phyloP scores from a whole-genome alignment of 2,329 filamentous ascomycete species.

The Cercospora sp. region DNA sequence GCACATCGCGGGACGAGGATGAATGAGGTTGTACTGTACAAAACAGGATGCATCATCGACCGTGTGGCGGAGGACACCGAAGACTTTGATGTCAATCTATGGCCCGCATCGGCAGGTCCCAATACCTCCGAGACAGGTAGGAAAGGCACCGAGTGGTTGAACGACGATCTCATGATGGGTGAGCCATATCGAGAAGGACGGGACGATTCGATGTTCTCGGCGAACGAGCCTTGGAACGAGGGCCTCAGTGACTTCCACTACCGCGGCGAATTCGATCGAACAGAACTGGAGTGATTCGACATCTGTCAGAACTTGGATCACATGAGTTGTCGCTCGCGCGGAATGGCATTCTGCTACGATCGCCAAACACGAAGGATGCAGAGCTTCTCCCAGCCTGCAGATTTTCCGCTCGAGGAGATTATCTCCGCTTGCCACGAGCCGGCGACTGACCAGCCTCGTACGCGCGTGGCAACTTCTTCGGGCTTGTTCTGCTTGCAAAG shows the following conservation, averaged over 20 bases:
- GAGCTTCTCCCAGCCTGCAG: constrained; percentile 92
- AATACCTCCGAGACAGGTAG: constrained; percentile 4
- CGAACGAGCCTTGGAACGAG: constrained; percentile 39
- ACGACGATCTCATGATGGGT: constrained; percentile 29
- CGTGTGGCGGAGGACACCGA: constrained; percentile 43
- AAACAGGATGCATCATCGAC: constrained; percentile 48
- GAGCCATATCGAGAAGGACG: constrained; percentile 21
- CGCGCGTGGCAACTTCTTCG: constrained; percentile 65
- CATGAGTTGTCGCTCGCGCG: not conserved
- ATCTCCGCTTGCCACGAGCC: constrained; percentile 69
- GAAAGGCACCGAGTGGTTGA: constrained; percentile 25
- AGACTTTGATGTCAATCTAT: constrained; percentile 53
- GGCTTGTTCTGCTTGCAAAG: constrained; percentile 91
- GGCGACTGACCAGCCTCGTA: constrained; percentile 57
- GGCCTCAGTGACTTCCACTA: constrained; percentile 39
- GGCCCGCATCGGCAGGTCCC: constrained; percentile 31
- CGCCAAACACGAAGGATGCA: constrained; percentile 86
- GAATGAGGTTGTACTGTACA: constrained; percentile 43
- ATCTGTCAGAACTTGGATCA: not conserved
- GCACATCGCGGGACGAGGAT: constrained; percentile 40
- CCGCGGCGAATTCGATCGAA: constrained; percentile 31
- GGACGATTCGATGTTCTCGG: constrained; percentile 32
- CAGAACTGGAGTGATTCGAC: constrained; percentile 29
- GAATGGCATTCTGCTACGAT: constrained; percentile 18
- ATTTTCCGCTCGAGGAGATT: constrained; percentile 79